Conservation (phyloP, 1,139 yeast genomes). For the Lodderomyces orthopsilosis region DNA sequence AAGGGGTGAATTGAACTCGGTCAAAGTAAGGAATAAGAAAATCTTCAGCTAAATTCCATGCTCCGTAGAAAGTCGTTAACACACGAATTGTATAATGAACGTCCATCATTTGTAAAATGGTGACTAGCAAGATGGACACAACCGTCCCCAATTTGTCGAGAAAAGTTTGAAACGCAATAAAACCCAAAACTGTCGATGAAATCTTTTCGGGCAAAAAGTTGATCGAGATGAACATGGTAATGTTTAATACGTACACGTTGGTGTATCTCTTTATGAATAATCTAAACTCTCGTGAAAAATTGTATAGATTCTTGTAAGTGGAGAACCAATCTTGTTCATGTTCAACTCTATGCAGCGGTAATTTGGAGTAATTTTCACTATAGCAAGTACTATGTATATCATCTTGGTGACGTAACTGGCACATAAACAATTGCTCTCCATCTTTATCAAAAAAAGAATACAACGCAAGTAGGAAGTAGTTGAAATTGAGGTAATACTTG, state of each 20-base stretch:
- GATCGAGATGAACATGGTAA: constrained; percentile 17
- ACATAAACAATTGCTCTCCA: constrained; percentile 39
- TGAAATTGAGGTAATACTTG: constrained; percentile 37
- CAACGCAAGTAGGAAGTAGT: constrained; percentile 41
- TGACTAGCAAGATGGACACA: constrained; percentile 38
- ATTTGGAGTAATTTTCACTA: constrained; percentile 5
- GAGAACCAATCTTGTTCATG: constrained; percentile 29
- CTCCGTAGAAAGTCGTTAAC: constrained; percentile 46
- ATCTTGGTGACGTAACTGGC: constrained; percentile 43
- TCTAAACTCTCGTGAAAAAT: constrained; percentile 17
- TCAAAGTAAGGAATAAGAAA: constrained; percentile 53
- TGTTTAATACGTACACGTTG: constrained; percentile 20
- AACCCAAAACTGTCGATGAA: constrained; percentile 42
- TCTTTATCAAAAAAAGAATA: constrained; percentile 36
- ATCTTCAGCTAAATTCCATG: constrained; percentile 43
- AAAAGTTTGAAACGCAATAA: constrained; percentile 43
- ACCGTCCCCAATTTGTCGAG: constrained; percentile 47
- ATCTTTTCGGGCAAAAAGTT: constrained; percentile 29
- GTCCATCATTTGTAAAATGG: constrained; percentile 27
- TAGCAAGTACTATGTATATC: neutral
- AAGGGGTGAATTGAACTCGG: constrained; percentile 43
- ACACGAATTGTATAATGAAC: constrained; percentile 29
- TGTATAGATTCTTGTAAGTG: constrained; percentile 8
- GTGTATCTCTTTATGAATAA: constrained; percentile 19
- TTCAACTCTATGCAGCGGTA: constrained; percentile 14